Base-by-base conservation (phyloP, 495 filamentous ascomycete species). In the Penicillium desertorum region DNA sequence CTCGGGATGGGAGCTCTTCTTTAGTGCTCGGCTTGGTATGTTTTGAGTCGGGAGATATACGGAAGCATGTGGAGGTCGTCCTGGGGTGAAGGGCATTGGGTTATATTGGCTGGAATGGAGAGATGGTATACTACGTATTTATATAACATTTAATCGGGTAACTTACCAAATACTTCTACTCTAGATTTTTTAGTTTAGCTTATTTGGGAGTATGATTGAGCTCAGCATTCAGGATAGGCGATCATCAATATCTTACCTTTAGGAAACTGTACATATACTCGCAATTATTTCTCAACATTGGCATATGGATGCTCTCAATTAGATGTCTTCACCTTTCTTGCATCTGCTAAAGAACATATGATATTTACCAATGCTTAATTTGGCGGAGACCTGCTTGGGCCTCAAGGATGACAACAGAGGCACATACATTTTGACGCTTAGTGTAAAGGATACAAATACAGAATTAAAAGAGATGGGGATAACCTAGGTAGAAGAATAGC, bases 351-450 rank as follows among this genome's bases (percentile, higher is more conserved):
- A 17, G 7, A 19, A 1, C 36, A 19, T 25, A 19, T 17, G 9
- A 30, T 27, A 17, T 9, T 41, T 41, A 36, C n/a, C 36, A 47
- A 49, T 55, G 57, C 57, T 54, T 50, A 46, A 41, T 27, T 54
- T 36, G 34, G 20, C 30, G 37, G 45, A n/a, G 22, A 44, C 36
- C 23, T 54, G 37, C 41, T 34, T 52, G 48, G 45, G 48, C 49
- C 53, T 61, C 39, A 42, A 53, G 51, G 42, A 67, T 67, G 65
- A 67, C 65, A 62, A 67, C n/a, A n/a, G n/a, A n/a, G n/a, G n/a
- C n/a, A n/a, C n/a, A n/a, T n/a, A n/a, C n/a, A n/a, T n/a, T n/a
- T n/a, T n/a, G n/a, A n/a, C n/a, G n/a, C n/a, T n/a, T n/a, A n/a
- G n/a, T n/a, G n/a, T n/a, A n/a, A n/a, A n/a, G n/a, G n/a, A n/a